Base-by-base conservation (phyloP, 1,139 yeast species). In the Debaryomyces subglobosus region DNA sequence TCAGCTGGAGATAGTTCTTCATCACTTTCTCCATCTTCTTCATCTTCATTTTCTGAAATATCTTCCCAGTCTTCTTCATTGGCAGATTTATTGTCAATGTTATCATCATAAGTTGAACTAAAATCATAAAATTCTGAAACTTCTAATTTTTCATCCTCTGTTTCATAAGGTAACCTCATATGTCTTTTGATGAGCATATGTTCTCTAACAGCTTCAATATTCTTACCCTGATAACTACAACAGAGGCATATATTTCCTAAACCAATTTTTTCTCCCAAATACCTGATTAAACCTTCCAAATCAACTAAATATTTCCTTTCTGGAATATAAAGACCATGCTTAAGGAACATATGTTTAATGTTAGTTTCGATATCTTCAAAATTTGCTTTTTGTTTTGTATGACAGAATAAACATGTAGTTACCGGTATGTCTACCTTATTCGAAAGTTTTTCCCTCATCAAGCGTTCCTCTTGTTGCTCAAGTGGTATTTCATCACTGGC, bases 121-220 rank as follows among this genome's bases (percentile, higher is more conserved):
- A 91, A 94, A 67, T 94, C 98, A 63, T 94, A 94, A 62, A 86
- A 94, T 46, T 86, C 88, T 0, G 95, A 82, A 38, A 92, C 77
- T 61, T 87, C 90, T 48, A 86, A 79, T 64, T 86, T 86, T 62
- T 94, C 96, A 49, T 87, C 87, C 52, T 84, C 88, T 0, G 82
- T 69, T 59, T 94, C 98, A 66, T 89, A 95, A 0, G 99, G 98
- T 49, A 94, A 79, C 64, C 83, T 81, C 73, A 92, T 86, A 65
- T 94, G 99, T 53, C 91, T 82, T 67, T 94, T 94, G 18, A 87
- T 79, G 6, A 77, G 62, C 90, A 92, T 87, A 65, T 94, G 99
- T 39, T 91, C 96, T 56, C 97, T 84, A 6, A 89, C 94, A 49
- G 96, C 89, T 62, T 89, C 96, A 33, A 92, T 65, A 48, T 84